Evolutionary conservation across 306 rosid genomes (phyloP), one percentile per base, ranked within the genome.

Genomic region (Notholithocarpus densiflorus): DNA sequence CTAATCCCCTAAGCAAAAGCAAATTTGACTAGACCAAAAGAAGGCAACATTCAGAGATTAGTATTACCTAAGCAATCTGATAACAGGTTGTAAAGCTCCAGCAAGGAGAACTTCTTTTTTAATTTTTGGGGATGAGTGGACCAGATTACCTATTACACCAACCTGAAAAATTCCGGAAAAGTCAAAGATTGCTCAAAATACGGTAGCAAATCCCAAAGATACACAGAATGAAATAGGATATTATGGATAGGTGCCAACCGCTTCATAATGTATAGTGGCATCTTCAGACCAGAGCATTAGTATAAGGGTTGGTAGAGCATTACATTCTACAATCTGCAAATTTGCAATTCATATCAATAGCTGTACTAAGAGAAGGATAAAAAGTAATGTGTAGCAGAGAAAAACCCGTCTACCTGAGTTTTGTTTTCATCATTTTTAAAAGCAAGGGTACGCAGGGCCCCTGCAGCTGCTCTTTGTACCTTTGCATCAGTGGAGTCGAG

Each of bases 61-160:
- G 51, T 61, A 56, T 59, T 72, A 92, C 96, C 96, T 71, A 29
- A 92, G 89, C 52, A 84, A 77, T 45, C 75, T 77, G 75, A 92
- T 92, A 54, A 90, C 82, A 75, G 96, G 97, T 76, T 92, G 97
- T 31, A 92, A 86, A 55, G 90, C 97, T 71, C 93, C 96, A 12
- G 87, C 93, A 7, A 27, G 77, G 79, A 90, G 88, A 82, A 90
- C 93, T 1, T 88, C 81, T 82, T 68, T 82, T 86, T 92, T 92
- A 37, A 92, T 85, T 75, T 74, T 71, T 26, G 91, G 94, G 5
- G 96, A 89, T 56, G 96, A 92, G 83, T 92, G 93, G 19, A 90
- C 97, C 57, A 92, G 85, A 87, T 92, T 90, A 68, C 96, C 96
- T 59, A 92, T 86, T 60, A 90, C 90, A 48, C 96, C 94, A 77